Percentiles rank a stretch among this genome's conserved stretches.
Evolutionary conservation across 208 protist species (phyloP).

Genomic region (Kentomonas sorsogonicus): DNA sequence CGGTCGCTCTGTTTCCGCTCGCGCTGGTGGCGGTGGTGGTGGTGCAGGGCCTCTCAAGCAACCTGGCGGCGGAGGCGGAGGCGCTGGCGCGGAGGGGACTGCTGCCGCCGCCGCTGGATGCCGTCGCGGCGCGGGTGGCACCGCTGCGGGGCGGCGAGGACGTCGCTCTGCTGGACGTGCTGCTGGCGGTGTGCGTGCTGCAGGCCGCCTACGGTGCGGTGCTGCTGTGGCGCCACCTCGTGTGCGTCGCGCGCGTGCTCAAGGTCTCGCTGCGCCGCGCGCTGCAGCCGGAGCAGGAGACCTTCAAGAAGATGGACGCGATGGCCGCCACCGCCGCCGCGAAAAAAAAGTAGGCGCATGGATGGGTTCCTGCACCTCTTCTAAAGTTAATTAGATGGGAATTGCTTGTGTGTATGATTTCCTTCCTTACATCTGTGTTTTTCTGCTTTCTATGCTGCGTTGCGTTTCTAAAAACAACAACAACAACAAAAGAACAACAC

Average conservation of each 20-base stretch:
- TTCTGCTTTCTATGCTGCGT: constrained; percentile 7
- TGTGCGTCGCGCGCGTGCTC: constrained; percentile 50
- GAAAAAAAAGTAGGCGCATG: too few species aligned
- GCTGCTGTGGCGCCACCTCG: constrained; percentile 35
- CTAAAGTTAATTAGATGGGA: background rate
- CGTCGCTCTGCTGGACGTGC: constrained; percentile 34
- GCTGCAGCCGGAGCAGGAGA: constrained; percentile 21
- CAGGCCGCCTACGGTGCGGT: constrained; percentile 49
- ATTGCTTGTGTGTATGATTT: background rate
- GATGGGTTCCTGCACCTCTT: background rate
- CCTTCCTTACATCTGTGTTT: constrained; percentile 7
- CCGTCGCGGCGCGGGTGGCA: constrained; percentile 12
- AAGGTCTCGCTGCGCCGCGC: constrained; percentile 58
- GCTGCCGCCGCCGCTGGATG: constrained; percentile 16
- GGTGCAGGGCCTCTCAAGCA: constrained; percentile 14
- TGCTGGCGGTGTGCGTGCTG: constrained; percentile 47
- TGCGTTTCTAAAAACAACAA: background rate
- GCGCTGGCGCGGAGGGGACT: background rate
- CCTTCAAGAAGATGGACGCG: too few species aligned
- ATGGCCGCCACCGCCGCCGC: too few species aligned
- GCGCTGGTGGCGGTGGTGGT: constrained; percentile 17
- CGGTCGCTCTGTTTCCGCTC: constrained; percentile 28
- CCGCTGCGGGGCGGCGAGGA: constrained; percentile 15
- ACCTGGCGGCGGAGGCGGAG: constrained; percentile 16
- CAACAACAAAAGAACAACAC: constrained; percentile 9